Evolutionary conservation across 1,284 basidiomycete species (phyloP), one percentile per base, ranked within the genome.

Genomic region (Phylloboletellus chloephorus): DNA sequence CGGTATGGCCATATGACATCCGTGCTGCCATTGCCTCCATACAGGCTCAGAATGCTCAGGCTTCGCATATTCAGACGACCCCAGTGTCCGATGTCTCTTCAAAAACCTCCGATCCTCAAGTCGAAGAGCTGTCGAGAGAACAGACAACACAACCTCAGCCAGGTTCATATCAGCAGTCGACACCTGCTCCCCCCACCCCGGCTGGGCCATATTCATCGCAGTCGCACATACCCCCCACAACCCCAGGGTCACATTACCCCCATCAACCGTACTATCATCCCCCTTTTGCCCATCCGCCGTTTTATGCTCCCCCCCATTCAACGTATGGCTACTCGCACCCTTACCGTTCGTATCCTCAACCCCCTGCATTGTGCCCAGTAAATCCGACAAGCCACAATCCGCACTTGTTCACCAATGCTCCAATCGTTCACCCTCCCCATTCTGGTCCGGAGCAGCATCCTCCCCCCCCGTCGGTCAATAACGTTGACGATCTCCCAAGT

Each of bases 1-100:
- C 74, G 17, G 62, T 86, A 58, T 88, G 85, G 82, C 84, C 84
- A 7, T 56, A 66, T 22, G 79, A 87, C 53, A 67, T 88, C 37
- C 69, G 73, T 42, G 73, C 71, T 43, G 79, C 76, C 34, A 81
- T 85, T 50, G 68, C 69, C 32, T 65, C 67, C 22, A 61, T 84
- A 51, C 70, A 71, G 48, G 47, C 54, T 12, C 57, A 59, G 43
- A 60, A 49, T 24, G 39, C 50, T 4, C 58, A 58, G 30, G 37
- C 41, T 2, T 37, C 49, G 5, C 54, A 61, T 43, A 23, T 41
- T 28, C 48, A 37, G 35, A 26, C 46, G 3, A 37, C 47, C 23
- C 22, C 46, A 39, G 45, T 38, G 35, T 39, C 36, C 6, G 47
- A 47, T 17, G 19, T 44, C 1, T 28, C 47, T 21, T 23, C 47